Evolutionary conservation across 139 green algal species (phyloP).

Genomic region (Eudorina sp.): DNA sequence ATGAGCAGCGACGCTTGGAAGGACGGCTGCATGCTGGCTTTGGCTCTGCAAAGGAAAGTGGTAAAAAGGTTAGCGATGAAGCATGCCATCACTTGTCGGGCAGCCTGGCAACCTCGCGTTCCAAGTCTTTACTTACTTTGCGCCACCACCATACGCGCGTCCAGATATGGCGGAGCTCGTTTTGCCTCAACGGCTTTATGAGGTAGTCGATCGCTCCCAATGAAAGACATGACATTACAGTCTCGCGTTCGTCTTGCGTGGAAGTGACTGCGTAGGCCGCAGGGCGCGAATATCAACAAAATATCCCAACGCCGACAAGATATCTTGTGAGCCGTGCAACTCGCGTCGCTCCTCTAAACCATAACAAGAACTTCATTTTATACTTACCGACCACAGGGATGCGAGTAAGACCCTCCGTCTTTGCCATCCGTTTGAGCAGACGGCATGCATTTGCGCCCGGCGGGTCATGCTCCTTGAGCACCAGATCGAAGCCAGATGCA

Average conservation of each 20-base stretch:
- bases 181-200: slow-evolving; percentile 87
- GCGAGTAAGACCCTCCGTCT: slow-evolving; percentile 41
- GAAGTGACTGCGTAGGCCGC: slow-evolving; percentile 80
- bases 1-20: not conserved
- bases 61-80: no score
- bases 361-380: no score
- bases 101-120: no score
- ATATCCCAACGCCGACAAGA: no score
- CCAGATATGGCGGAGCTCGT: slow-evolving; percentile 91
- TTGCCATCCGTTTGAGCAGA: slow-evolving; percentile 68
- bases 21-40: not conserved
- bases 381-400: slow-evolving; percentile 73
- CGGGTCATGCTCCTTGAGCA: slow-evolving; percentile 85
- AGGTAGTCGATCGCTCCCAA: slow-evolving; percentile 91
- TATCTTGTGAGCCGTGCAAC: no score
- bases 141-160: slow-evolving; percentile 85
- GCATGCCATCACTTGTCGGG: no score
- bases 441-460: slow-evolving; percentile 65
- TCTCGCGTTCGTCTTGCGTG: slow-evolving; percentile 72
- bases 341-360: no score
- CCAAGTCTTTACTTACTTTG: slow-evolving; percentile 50
- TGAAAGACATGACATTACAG: slow-evolving; percentile 82
- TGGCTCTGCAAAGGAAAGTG: slow-evolving; percentile 31
- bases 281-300: not conserved
- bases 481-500: slow-evolving; percentile 64